Conservation (phyloP, 179 eudicot species). For the Silene noctiflora region DNA sequence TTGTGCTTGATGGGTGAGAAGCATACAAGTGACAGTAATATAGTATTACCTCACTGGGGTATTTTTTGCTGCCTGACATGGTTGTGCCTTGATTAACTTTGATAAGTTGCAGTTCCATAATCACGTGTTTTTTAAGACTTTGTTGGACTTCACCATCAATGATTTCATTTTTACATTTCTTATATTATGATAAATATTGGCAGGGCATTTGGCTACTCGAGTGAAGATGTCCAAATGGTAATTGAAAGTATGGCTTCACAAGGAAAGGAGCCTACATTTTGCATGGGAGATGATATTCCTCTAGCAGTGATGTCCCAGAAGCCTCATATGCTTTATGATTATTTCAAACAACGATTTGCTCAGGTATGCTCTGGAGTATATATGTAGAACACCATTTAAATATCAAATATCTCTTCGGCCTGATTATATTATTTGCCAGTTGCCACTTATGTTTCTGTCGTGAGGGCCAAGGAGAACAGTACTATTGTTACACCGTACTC, state of each 20-base stretch:
- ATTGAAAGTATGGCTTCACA: constrained; percentile 96
- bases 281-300: constrained; percentile 99
- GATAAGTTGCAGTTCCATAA: neutral
- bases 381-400: neutral
- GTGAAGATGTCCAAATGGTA: constrained; percentile 99
- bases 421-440: neutral
- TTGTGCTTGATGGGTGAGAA: neutral
- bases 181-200: constrained; percentile 17
- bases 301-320: constrained; percentile 82
- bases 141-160: neutral
- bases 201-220: constrained; percentile 98
- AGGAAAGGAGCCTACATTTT: constrained; percentile 98
- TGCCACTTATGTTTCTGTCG: neutral
- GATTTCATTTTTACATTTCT: constrained; percentile 9
- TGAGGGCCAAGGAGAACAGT: neutral
- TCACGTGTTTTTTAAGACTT: neutral
- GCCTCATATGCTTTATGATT: constrained; percentile 90
- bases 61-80: neutral
- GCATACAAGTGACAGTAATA: neutral
- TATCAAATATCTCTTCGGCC: constrained; percentile 10
- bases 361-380: constrained; percentile 43
- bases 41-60: neutral
- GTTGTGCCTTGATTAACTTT: constrained; percentile 2
- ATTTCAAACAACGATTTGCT: constrained; percentile 98
- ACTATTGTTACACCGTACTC: neutral